Base-by-base conservation (phyloP, 106 monocot genomes). In the Amphibolis antarctica region DNA sequence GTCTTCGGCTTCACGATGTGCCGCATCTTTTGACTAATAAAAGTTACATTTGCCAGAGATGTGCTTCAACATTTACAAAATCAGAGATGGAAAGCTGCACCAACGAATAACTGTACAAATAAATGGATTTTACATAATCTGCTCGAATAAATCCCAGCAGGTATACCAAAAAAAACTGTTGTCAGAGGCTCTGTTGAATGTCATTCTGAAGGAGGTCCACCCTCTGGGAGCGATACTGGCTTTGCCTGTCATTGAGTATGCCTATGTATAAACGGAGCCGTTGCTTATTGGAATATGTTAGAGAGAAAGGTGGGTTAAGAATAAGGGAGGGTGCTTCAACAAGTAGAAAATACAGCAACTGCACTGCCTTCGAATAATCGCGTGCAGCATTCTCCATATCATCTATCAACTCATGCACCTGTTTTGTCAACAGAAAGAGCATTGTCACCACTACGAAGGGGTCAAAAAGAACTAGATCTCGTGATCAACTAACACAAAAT, bases 331-430 rank as follows among this genome's bases (percentile, higher is more conserved):
- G 82, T 46, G 94, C 94, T 68, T 96, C 94, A 22, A 82, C 84
- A 60, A 86, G 67, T 17, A 86, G 78, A 58, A 86, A 86, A 44
- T 70, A 56, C 15, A 86, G 67, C 64, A 86, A 71, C 28, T 66
- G 69, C 15, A 74, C 64, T 12, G 86, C 76, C 60, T 79, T 82
- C 10, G 79, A 74, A 54, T 96, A 96, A 18, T 63, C 69, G 13
- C 36, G 22, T 43, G 69, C 65, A 14, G 94, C 94, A 44, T 67
- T 68, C 54, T 86, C 86, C 46, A 62, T 52, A 15, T 82, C 84
- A 36, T 82, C 76, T 78, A 80, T 82, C 81, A 86, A 78, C 73
- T 96, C 94, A 71, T 86, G 75, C 25, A 86, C 89, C 94, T 96
- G 80, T 52, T 36, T 30, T 26, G 14, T 18, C 15, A 15, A n/a